Evolutionary conservation across 768 basidiomycete genomes (phyloP).

Genomic region (Leccinum disarticulatum): DNA sequence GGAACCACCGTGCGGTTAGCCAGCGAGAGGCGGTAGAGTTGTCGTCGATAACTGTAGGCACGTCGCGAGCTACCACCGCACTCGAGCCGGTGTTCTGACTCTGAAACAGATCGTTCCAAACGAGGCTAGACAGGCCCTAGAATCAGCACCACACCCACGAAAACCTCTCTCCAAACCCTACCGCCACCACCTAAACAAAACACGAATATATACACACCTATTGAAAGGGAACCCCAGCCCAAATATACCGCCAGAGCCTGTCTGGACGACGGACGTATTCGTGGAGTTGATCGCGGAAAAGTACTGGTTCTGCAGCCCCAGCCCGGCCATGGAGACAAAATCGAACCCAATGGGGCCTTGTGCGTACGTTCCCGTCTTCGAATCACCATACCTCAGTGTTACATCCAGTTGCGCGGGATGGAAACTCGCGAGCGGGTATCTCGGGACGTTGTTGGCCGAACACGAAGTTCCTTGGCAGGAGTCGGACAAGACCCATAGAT

Average conservation of each 20-base stretch:
- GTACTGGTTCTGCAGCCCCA: slow-evolving; percentile 50
- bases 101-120: slow-evolving; percentile 44
- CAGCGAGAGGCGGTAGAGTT: background rate
- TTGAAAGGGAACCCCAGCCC: slow-evolving; percentile 75
- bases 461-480: slow-evolving; percentile 45
- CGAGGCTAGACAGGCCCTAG: slow-evolving; percentile 35
- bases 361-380: slow-evolving; percentile 66
- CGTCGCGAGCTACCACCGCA: background rate
- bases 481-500: slow-evolving; percentile 70
- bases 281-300: slow-evolving; percentile 70
- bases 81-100: background rate
- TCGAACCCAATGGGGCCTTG: slow-evolving; percentile 63
- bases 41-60: background rate
- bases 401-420: slow-evolving; percentile 46
- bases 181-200: background rate
- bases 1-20: slow-evolving; percentile 21
- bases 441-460: slow-evolving; percentile 37
- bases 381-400: slow-evolving; percentile 67
- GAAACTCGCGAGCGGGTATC: slow-evolving; percentile 53
- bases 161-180: background rate
- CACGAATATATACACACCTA: slow-evolving; percentile 43
- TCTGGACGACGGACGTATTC: slow-evolving; percentile 58
- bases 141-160: slow-evolving; percentile 1
- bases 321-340: slow-evolving; percentile 50
- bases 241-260: slow-evolving; percentile 64